phyloP scores from a whole-genome alignment of 75 land plant genomes.

The Sequoia sempervirens region DNA sequence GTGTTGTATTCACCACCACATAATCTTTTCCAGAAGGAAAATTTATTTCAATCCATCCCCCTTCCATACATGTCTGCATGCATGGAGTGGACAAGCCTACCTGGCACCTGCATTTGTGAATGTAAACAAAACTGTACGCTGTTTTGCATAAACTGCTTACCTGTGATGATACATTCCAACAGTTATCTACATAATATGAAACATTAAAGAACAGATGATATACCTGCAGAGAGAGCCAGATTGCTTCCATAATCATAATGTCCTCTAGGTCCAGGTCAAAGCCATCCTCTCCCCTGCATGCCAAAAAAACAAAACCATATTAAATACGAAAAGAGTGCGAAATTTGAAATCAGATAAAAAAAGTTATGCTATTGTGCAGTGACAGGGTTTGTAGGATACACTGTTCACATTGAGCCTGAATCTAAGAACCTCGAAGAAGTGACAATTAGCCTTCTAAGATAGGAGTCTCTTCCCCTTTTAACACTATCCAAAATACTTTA shows the following conservation, averaged over 20 bases:
- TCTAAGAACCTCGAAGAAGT: not conserved
- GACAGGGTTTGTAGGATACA: not conserved
- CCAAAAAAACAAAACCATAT: not conserved
- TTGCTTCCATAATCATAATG: conserved; percentile 94
- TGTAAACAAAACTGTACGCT: not conserved
- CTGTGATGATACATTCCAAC: not conserved
- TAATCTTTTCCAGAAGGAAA: not conserved
- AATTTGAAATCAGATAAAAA: not conserved
- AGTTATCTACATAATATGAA: not conserved
- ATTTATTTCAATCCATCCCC: not conserved
- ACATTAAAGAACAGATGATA: not conserved
- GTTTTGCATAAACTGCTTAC: not conserved
- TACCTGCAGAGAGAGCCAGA: conserved; percentile 92
- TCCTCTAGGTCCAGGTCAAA: conserved; percentile 87
- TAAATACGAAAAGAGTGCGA: not conserved
- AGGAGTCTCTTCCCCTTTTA: not conserved
- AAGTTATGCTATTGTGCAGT: not conserved
- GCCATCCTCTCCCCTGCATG: conserved; percentile 66
- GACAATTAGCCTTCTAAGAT: not conserved
- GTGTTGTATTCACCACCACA: not conserved
- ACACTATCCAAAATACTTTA: not conserved
- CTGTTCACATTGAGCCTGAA: not conserved
- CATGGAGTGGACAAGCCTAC: not conserved
- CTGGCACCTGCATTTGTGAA: not conserved
- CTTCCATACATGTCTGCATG: not conserved